These are phyloP conservation scores for Coelastrella sp. DNA, from an alignment of 139 green algal species.

Conservation along the genomic window DNA sequence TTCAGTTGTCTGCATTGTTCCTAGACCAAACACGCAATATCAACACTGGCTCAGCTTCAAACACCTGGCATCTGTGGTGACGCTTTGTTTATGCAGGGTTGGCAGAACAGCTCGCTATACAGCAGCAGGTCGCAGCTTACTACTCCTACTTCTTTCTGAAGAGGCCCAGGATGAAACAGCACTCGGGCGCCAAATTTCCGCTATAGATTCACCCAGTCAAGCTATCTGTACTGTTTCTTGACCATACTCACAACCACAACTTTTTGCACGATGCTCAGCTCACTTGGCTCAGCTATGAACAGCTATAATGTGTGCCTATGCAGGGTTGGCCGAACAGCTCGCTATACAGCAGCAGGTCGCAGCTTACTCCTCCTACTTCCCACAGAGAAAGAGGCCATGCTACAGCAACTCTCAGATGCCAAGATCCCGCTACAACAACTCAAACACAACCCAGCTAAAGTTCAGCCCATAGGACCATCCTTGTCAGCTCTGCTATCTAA, in stretches of 20 bases:
- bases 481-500: conserved; percentile 92
- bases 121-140: conserved; percentile 75
- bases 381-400: conserved; percentile 76
- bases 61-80: background rate
- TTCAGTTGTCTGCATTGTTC: no score
- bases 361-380: conserved; percentile 87
- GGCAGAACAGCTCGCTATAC: conserved; percentile 71
- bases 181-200: conserved; percentile 87
- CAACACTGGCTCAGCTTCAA: background rate
- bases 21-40: no score
- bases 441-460: conserved; percentile 86
- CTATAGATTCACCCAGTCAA: no score
- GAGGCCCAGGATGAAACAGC: conserved; percentile 68
- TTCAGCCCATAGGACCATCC: conserved; percentile 76
- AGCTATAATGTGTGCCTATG: no score
- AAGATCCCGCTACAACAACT: conserved; percentile 89
- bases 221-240: no score
- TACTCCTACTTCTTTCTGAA: conserved; percentile 85
- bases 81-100: conserved; percentile 40
- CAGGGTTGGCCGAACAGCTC: conserved; percentile 49
- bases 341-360: conserved; percentile 71
- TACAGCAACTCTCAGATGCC: conserved; percentile 73
- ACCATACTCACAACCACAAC: no score
- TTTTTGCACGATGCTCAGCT: no score
- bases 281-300: no score